Conservation (phyloP, 1,284 basidiomycete genomes). For the Vanrija sp. region DNA sequence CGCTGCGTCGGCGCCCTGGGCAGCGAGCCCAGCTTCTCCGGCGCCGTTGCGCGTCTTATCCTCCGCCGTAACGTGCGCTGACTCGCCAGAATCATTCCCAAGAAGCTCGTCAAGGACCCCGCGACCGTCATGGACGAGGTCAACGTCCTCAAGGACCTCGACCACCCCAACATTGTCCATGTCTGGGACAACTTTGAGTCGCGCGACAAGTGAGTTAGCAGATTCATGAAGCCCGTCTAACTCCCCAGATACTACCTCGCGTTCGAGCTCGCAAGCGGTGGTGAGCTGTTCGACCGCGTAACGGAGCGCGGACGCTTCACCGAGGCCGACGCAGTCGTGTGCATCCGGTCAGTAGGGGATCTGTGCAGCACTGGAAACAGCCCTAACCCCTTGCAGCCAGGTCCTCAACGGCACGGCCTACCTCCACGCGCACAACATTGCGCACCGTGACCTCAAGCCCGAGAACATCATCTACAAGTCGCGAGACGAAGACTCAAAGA, state of each 20-base stretch:
- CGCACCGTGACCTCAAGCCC: conserved; percentile 90
- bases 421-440: conserved; percentile 80
- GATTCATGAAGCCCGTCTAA: conserved; percentile 9
- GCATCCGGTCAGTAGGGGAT: conserved; percentile 57
- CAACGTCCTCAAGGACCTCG: conserved; percentile 76
- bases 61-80: neutral
- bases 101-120: conserved; percentile 87
- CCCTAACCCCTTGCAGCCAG: conserved; percentile 26
- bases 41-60: no score
- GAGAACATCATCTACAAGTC: conserved; percentile 93
- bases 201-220: conserved; percentile 58
- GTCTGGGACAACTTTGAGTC: conserved; percentile 67
- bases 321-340: conserved; percentile 74
- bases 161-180: conserved; percentile 83
- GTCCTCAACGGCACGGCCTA: conserved; percentile 76
- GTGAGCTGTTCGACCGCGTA: conserved; percentile 84
- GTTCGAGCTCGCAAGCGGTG: conserved; percentile 85
- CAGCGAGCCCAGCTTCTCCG: no score
- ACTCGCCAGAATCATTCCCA: conserved; percentile 68
- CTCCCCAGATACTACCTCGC: conserved; percentile 66
- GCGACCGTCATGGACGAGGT: conserved; percentile 85
- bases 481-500: conserved; percentile 63
- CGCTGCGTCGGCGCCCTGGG: no score
- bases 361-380: neutral
- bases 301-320: conserved; percentile 79